phyloP scores from a whole-genome alignment of 129 eudicot genomes.

The Pittosporum tobira region DNA sequence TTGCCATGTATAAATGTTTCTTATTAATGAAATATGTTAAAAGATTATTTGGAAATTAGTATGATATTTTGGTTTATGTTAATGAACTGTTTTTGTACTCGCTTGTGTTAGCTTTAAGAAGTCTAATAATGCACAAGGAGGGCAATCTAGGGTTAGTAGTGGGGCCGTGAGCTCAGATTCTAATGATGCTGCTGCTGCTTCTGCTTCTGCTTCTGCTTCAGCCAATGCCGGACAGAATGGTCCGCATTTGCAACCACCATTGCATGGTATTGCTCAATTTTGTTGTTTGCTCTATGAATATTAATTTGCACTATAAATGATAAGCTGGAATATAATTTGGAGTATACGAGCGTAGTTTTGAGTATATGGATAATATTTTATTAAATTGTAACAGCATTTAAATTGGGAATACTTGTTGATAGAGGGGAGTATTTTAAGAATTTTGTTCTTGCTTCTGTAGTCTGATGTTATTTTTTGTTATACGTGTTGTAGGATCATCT shows the following conservation, averaged over 20 bases:
- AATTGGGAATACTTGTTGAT: background rate
- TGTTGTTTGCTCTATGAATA: background rate
- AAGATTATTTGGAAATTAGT: constrained; percentile 11
- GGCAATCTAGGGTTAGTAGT: constrained; percentile 23
- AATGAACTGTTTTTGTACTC: background rate
- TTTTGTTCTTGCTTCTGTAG: background rate
- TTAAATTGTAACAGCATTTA: background rate
- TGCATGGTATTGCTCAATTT: constrained; percentile 31
- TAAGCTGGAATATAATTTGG: background rate
- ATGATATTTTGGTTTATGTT: constrained; percentile 7
- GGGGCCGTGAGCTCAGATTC: constrained; percentile 31
- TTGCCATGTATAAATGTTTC: background rate
- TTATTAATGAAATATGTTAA: background rate
- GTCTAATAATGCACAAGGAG: constrained; percentile 27
- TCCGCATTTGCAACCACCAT: constrained; percentile 39
- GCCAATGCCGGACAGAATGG: constrained; percentile 46
- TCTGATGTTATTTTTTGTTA: background rate
- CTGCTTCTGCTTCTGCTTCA: constrained; percentile 24
- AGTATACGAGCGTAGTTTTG: background rate
- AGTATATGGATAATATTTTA: background rate
- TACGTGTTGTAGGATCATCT: constrained; percentile 31
- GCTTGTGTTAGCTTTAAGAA: constrained; percentile 47
- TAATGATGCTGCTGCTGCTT: constrained; percentile 22
- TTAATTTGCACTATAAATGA: background rate
- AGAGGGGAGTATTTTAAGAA: background rate